phyloP scores from a whole-genome alignment of 1,139 yeast genomes.

The Spencermartinsiella ligniputridi region DNA sequence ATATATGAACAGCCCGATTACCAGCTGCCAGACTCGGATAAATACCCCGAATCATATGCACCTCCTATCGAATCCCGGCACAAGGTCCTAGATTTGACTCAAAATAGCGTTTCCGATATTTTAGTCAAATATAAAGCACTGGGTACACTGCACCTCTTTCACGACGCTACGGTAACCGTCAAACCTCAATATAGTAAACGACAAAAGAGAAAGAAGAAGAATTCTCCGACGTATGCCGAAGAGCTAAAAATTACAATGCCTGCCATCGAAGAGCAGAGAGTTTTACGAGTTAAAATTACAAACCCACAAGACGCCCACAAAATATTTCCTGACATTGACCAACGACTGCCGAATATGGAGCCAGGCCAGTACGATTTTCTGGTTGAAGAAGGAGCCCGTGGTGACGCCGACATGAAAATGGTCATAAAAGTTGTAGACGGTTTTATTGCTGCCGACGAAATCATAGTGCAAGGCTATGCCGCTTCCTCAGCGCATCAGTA shows the following conservation, averaged over 20 bases:
- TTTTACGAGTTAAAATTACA: not conserved
- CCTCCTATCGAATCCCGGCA: constrained; percentile 45
- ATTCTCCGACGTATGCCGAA: not conserved
- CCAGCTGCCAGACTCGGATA: constrained; percentile 7
- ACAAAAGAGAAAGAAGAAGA: not conserved
- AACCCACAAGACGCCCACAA: not conserved
- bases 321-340: constrained; percentile 5
- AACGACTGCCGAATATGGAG: constrained; percentile 3
- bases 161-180: not conserved
- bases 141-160: constrained; percentile 53
- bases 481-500: constrained; percentile 11
- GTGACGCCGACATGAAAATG: constrained; percentile 7
- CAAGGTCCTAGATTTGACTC: constrained; percentile 45
- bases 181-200: not conserved
- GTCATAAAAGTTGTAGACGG: constrained; percentile 15
- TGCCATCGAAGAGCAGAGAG: not conserved
- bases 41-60: constrained; percentile 50
- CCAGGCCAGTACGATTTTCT: constrained; percentile 9
- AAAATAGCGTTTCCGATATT: constrained; percentile 38
- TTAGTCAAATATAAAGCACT: constrained; percentile 48
- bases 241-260: not conserved
- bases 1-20: constrained; percentile 29
- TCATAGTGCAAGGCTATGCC: constrained; percentile 13
- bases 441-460: constrained; percentile 11
- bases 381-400: constrained; percentile 4